Percentiles rank a stretch among this genome's conserved stretches.
These are phyloP conservation scores for Juglanconis oblonga DNA, from an alignment of 2,329 filamentous ascomycete genomes.

Conservation along the genomic window DNA sequence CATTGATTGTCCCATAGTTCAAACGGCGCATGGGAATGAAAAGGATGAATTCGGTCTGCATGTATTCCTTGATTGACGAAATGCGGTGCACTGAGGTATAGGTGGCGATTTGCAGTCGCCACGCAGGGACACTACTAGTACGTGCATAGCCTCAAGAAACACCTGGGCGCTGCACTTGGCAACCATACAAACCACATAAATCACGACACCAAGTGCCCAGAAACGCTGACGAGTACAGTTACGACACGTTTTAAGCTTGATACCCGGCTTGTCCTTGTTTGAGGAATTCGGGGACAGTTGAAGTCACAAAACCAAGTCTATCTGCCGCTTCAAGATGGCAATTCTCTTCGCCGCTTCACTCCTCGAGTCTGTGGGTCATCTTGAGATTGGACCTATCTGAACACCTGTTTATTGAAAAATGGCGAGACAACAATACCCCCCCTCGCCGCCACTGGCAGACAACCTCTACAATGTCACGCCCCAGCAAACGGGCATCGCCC, in stretches of 20 bases:
- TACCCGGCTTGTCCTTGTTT: no score
- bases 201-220: slow-evolving; percentile 5
- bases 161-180: background rate
- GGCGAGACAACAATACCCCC: background rate
- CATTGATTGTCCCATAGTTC: no score
- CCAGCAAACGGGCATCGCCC: background rate
- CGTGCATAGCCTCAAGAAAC: background rate
- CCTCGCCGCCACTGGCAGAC: background rate
- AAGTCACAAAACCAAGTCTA: no score
- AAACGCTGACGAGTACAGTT: background rate
- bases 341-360: background rate
- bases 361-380: no score
- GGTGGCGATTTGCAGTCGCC: background rate
- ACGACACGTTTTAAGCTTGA: background rate
- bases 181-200: background rate
- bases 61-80: no score
- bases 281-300: no score
- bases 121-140: background rate
- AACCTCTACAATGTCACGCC: background rate
- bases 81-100: background rate
- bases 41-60: no score
- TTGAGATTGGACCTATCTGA: background rate
- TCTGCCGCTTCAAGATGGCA: no score
- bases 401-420: background rate
- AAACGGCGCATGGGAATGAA: no score